Conservation (phyloP, 2,329 filamentous ascomycete genomes). For the Ophiocordyceps australis region DNA sequence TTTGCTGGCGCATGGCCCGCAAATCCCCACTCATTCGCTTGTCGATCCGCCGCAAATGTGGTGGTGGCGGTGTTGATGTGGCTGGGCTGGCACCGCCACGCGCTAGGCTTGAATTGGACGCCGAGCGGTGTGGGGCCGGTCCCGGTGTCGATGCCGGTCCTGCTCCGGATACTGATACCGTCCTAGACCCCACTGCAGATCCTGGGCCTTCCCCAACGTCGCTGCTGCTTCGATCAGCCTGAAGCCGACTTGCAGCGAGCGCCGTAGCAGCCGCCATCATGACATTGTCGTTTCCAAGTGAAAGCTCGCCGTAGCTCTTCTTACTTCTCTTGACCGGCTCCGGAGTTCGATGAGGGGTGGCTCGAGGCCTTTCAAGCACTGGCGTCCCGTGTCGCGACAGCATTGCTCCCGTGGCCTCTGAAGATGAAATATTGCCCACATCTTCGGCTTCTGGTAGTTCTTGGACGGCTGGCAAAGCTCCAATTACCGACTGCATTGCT, state of each 20-base stretch:
- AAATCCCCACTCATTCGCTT: conserved; percentile 60
- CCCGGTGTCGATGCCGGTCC: conserved; percentile 8
- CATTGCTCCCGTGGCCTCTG: conserved; percentile 14
- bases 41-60: conserved; percentile 53
- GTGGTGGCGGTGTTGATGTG: too few relatives aligned
- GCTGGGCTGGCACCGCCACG: conserved; percentile 39
- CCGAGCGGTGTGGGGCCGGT: conserved; percentile 18
- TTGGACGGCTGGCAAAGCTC: conserved; percentile 30
- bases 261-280: too few relatives aligned
- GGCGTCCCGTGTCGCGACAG: conserved; percentile 18
- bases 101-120: conserved; percentile 35
- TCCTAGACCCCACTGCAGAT: conserved; percentile 2
- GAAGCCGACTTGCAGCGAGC: too few relatives aligned
- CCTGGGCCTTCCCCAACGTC: conserved; percentile 1
- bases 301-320: conserved; percentile 13
- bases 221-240: too few relatives aligned
- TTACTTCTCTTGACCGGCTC: conserved; percentile 24
- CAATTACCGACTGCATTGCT: conserved; percentile 21
- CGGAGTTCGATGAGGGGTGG: conserved; percentile 15
- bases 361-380: conserved; percentile 18
- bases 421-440: too few relatives aligned
- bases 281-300: too few relatives aligned
- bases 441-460: conserved; percentile 30
- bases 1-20: conserved; percentile 18
- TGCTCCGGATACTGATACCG: conserved; percentile 1